phyloP scores from a whole-genome alignment of 331 rosid species.

The Spiraea crenata region DNA sequence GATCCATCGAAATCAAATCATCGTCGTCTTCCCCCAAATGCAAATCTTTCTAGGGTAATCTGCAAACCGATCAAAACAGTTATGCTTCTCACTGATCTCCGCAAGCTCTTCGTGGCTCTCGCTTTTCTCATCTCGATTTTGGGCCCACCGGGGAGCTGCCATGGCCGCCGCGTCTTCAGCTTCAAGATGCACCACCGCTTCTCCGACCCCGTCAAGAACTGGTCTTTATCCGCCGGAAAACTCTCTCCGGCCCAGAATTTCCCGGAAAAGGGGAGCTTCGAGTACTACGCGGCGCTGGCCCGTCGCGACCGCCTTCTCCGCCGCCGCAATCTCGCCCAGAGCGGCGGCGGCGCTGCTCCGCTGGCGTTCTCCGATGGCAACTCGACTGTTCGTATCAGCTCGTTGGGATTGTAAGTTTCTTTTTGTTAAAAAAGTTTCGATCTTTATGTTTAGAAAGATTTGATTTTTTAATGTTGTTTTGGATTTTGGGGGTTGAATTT shows the following conservation, averaged over 20 bases:
- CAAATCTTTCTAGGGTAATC: not conserved
- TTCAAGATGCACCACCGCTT: constrained; percentile 95
- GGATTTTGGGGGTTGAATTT: not conserved
- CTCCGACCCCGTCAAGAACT: constrained; percentile 71
- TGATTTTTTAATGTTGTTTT: not conserved
- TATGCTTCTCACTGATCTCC: not conserved
- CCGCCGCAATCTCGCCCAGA: constrained; percentile 60
- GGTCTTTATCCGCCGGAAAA: constrained; percentile 51
- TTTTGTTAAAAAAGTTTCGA: not conserved
- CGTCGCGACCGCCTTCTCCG: constrained; percentile 78
- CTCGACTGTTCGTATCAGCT: constrained; percentile 68
- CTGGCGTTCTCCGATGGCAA: constrained; percentile 83
- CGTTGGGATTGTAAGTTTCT: constrained; percentile 69
- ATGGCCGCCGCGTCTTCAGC: constrained; percentile 61
- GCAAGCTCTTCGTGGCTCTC: not conserved
- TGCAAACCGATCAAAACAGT: not conserved
- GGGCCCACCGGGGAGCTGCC: constrained; percentile 12
- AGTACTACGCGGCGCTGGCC: constrained; percentile 71
- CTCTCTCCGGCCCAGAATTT: constrained; percentile 34
- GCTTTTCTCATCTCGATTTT: constrained; percentile 28
- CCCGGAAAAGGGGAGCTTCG: constrained; percentile 66
- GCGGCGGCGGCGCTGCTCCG: constrained; percentile 29
- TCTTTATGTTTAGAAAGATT: too few species aligned
- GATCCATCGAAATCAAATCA: not conserved
- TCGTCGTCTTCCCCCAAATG: not conserved